Conservation (phyloP, 371 early-diverging fungal genomes). For the Dichotomocladium elegans region DNA sequence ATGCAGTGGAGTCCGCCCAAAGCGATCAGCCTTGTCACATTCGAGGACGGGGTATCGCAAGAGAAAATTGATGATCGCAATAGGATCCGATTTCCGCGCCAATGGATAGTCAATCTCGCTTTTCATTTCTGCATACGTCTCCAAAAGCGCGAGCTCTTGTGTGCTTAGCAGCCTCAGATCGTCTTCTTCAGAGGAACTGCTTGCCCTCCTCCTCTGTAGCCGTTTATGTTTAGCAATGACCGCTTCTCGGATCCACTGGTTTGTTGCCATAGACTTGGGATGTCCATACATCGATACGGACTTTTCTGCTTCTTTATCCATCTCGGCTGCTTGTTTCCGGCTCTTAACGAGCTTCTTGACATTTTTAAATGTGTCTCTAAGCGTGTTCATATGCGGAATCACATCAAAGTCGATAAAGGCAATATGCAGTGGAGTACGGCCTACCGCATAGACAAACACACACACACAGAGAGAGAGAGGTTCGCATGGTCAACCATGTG, state of each 20-base stretch:
- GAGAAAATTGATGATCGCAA: slow-evolving; percentile 51
- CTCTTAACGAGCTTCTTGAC: not conserved
- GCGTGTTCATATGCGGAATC: slow-evolving; percentile 42
- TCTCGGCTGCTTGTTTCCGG: not conserved
- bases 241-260: not conserved
- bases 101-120: slow-evolving; percentile 8
- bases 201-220: not conserved
- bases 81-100: slow-evolving; percentile 42
- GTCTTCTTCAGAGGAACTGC: not conserved
- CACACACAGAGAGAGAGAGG: not conserved
- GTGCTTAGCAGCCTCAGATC: not conserved
- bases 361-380: slow-evolving; percentile 4
- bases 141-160: not conserved
- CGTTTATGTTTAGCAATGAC: not conserved
- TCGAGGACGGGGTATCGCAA: slow-evolving; percentile 9
- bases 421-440: slow-evolving; percentile 57
- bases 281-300: not conserved
- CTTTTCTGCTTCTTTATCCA: not conserved
- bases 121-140: slow-evolving; percentile 5
- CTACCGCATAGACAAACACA: slow-evolving; percentile 12
- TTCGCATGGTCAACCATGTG: not conserved
- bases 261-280: not conserved
- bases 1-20: slow-evolving; percentile 55
- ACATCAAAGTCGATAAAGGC: slow-evolving; percentile 32
- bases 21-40: slow-evolving; percentile 27